Conservation (phyloP, 345 rosid species). For the Populus pruinosa region DNA sequence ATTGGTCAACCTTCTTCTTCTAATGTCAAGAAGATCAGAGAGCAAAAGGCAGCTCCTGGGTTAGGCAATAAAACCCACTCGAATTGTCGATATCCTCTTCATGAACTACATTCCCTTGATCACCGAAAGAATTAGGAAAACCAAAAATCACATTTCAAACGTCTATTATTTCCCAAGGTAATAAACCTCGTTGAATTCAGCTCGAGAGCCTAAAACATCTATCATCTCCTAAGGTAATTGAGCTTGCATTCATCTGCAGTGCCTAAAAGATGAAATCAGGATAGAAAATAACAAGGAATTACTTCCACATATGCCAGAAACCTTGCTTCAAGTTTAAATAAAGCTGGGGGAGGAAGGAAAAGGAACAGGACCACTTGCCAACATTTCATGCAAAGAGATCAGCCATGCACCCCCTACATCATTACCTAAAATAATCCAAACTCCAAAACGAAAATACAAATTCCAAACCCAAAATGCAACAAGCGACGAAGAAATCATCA, state of each 20-base stretch:
- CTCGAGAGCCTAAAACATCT: background rate
- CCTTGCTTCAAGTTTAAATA: constrained; percentile 1
- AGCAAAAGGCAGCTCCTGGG: background rate
- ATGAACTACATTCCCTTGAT: constrained; percentile 16
- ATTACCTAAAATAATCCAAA: background rate
- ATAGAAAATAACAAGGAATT: constrained; percentile 2
- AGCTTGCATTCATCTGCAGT: background rate
- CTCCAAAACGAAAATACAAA: constrained; percentile 1
- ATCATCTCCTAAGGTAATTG: background rate
- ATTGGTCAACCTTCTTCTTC: background rate
- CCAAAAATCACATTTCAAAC: background rate
- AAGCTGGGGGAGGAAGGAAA: background rate
- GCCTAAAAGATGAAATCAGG: background rate
- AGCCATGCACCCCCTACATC: background rate
- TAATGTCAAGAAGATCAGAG: background rate
- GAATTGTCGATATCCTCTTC: background rate
- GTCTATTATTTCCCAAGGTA: background rate
- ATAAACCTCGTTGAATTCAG: background rate
- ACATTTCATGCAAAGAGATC: constrained; percentile 17
- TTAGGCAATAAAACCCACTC: background rate
- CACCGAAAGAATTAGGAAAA: background rate
- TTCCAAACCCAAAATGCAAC: constrained; percentile 1
- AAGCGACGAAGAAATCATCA: background rate
- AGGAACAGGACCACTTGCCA: constrained; percentile 3
- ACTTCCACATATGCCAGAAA: background rate